Evolutionary conservation across 257 asterid genomes (phyloP).

Genomic region (Fraxinus americana): DNA sequence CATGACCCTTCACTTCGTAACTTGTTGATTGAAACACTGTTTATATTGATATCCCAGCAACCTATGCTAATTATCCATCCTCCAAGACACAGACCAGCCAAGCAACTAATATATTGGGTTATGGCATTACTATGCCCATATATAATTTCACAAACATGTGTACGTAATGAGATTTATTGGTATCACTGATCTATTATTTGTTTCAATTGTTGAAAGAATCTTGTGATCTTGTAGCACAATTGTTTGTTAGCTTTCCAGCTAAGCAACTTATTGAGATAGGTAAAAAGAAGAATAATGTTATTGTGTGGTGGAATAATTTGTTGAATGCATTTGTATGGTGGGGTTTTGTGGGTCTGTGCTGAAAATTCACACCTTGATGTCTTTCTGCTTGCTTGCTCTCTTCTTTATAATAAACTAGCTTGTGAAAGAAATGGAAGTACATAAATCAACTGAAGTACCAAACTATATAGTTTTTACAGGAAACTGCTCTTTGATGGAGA

Average conservation of each 20-base stretch:
- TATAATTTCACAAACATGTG: not conserved
- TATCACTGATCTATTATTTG: not conserved
- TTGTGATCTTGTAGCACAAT: not conserved
- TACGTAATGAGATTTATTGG: conserved; percentile 11
- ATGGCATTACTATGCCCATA: conserved; percentile 4
- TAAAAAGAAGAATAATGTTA: conserved; percentile 9
- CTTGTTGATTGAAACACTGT: not conserved
- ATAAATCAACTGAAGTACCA: not conserved
- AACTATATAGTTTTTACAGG: not conserved
- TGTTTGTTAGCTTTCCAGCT: not conserved
- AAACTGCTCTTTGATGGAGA: not conserved
- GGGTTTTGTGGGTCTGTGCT: not conserved
- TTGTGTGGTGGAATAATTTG: conserved; percentile 18
- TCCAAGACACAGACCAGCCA: not conserved
- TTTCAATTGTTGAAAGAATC: conserved; percentile 5
- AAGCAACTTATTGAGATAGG: not conserved
- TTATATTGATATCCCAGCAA: not conserved
- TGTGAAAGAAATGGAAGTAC: not conserved
- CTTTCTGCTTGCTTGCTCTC: not conserved
- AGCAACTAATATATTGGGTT: not conserved
- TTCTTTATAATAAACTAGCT: not conserved
- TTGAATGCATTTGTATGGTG: not conserved
- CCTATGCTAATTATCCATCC: not conserved
- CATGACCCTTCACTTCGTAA: conserved; percentile 5
- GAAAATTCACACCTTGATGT: not conserved